Base-by-base conservation (phyloP, 2,329 filamentous ascomycete genomes). In the Eurotiales sp. region DNA sequence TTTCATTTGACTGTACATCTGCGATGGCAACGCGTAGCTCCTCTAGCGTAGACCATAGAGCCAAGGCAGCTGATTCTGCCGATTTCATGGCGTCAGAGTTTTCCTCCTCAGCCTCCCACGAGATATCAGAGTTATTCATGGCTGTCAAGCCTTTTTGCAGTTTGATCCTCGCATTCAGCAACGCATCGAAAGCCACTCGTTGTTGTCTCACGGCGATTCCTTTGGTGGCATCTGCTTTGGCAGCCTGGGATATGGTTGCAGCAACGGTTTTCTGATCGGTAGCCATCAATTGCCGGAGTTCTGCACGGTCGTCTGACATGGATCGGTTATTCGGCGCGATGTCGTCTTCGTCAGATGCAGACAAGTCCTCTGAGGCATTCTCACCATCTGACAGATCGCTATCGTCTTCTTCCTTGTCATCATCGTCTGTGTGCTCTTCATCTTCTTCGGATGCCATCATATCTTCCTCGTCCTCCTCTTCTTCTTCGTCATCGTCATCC, bases 121-220 rank as follows among this genome's bases (percentile, higher is more conserved):
- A 69, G 1, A 78, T 59, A 1, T 74, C 64, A 14, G 78, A 76
- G 1, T 90, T 86, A 68, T 96, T 96, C 22, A 86, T 82, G 0
- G 88, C 85, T 14, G 93, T 81, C 12, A 99, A 73, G 1, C 88
- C 90, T 69, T 96, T 97, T 68, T 99, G 95, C 15, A 99, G 74
- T 55, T 92, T 88, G 64, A 99, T 96, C 17, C 93, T 85, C 12
- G 90, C 81, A 71, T 96, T 95, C 27, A 99, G 79, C 1, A 97
- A 81, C 0, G 88, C 83, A 60, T 97, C 92, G 63, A 96, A 99
- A 0, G 86, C 83, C 55, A 85, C 86, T 46, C 90, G 84, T 71
- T 99, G 93, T 52, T 84, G 77, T 61, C 90, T 92, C 32, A 99
- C 88, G 0, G 92, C 92, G 50, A 81, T 73, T 11, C 93, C 93